Evolutionary conservation across 2,329 filamentous ascomycete genomes (phyloP).

Genomic region (Arthrobotrys entomopaga): DNA sequence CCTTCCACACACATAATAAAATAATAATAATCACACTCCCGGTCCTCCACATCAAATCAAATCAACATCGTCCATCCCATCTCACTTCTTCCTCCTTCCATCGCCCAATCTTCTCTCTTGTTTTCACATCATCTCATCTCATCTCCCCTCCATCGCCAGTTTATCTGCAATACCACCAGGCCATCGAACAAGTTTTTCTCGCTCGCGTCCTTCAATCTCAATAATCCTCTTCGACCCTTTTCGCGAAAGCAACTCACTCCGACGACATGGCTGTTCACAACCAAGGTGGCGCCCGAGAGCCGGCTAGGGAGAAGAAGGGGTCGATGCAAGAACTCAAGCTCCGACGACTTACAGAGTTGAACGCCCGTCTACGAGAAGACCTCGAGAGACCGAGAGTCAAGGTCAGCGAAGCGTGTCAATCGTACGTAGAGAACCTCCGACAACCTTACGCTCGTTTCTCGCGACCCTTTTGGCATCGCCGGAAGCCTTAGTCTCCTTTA

Average conservation of each 20-base stretch:
- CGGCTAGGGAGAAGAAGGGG: slow-evolving; percentile 89
- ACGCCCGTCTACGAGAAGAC: slow-evolving; percentile 94
- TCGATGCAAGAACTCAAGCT: slow-evolving; percentile 99
- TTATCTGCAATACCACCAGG: not conserved
- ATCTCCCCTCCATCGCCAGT: slow-evolving; percentile 12
- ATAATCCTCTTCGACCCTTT: slow-evolving; percentile 9
- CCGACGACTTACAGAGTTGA: slow-evolving; percentile 93
- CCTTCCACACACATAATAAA: slow-evolving; percentile 36
- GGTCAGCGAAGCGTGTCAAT: slow-evolving; percentile 90
- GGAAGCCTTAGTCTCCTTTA: slow-evolving; percentile 16
- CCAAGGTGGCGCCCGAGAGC: slow-evolving; percentile 72
- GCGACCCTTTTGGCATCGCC: slow-evolving; percentile 23
- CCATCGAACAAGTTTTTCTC: not conserved
- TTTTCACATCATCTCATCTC: slow-evolving; percentile 45
- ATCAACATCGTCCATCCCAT: slow-evolving; percentile 46
- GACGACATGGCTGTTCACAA: slow-evolving; percentile 66
- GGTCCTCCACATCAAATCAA: slow-evolving; percentile 54
- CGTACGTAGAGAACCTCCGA: slow-evolving; percentile 67
- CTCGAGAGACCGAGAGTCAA: slow-evolving; percentile 94
- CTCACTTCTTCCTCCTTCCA: slow-evolving; percentile 52
- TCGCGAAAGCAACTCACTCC: slow-evolving; percentile 23
- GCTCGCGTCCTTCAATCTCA: not conserved
- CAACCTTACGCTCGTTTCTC: slow-evolving; percentile 36
- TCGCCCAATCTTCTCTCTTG: slow-evolving; percentile 20
- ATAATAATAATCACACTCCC: slow-evolving; percentile 19